phyloP scores from a whole-genome alignment of 2,329 filamentous ascomycete genomes.

The Fusarium bulbicola region DNA sequence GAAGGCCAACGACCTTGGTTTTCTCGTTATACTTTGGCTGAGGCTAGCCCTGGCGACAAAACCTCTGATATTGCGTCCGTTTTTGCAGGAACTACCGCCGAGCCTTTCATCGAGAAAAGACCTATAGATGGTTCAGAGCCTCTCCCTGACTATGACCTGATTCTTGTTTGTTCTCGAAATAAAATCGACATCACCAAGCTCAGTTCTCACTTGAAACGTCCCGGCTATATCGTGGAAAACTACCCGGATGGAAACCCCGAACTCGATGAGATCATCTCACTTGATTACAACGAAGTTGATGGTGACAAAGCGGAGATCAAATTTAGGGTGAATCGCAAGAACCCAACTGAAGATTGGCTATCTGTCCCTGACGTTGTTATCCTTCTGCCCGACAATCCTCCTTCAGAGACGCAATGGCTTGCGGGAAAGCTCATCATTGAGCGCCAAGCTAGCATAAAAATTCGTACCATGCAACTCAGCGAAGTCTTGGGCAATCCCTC shows the following conservation, averaged over 20 bases:
- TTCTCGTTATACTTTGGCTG: constrained; percentile 46
- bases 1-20: constrained; percentile 46
- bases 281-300: background rate
- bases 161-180: constrained; percentile 40
- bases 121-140: constrained; percentile 31
- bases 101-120: constrained; percentile 44
- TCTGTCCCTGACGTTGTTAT: constrained; percentile 16
- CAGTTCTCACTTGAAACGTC: constrained; percentile 39
- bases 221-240: constrained; percentile 43
- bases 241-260: background rate
- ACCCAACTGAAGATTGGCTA: background rate
- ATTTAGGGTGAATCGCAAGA: constrained; percentile 1
- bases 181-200: constrained; percentile 25
- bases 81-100: constrained; percentile 23
- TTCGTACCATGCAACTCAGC: constrained; percentile 1
- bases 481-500: constrained; percentile 21
- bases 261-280: background rate
- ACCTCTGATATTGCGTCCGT: background rate
- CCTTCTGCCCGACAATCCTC: constrained; percentile 27
- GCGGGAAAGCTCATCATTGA: constrained; percentile 13
- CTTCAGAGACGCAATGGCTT: constrained; percentile 4
- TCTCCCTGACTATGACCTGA: constrained; percentile 46
- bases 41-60: constrained; percentile 1
- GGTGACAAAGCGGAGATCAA: background rate
- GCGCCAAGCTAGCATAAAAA: background rate